A percentile compares a stretch with the other conserved stretches of the same genome.
These are phyloP conservation scores for Actinomucor elegans DNA, from an alignment of 371 early-diverging fungal species.

Conservation along the genomic window DNA sequence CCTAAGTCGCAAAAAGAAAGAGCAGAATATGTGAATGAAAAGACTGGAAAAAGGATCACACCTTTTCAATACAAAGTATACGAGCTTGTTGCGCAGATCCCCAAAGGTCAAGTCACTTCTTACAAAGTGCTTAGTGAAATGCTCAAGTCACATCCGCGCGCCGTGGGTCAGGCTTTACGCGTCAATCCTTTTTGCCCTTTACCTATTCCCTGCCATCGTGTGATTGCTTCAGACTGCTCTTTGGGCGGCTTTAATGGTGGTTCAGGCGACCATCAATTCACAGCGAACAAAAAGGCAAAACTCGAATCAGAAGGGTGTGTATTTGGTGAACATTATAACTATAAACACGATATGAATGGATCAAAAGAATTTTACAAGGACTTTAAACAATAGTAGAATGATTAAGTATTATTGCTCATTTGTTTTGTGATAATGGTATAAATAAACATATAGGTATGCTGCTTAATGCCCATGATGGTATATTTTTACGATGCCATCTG, in stretches of 20 bases:
- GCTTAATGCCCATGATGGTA: constrained; percentile 46
- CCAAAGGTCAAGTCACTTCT: constrained; percentile 70
- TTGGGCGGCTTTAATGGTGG: constrained; percentile 80
- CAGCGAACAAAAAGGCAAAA: constrained; percentile 69
- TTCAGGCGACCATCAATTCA: constrained; percentile 56
- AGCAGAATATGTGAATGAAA: constrained; percentile 44
- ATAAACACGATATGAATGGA: constrained; percentile 45
- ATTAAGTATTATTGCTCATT: too few species aligned
- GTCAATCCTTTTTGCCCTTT: constrained; percentile 77
- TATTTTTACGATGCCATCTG: constrained; percentile 71
- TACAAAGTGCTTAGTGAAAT: constrained; percentile 76
- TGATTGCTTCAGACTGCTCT: constrained; percentile 63
- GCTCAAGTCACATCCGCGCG: constrained; percentile 63
- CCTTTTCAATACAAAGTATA: constrained; percentile 75
- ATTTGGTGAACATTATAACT: constrained; percentile 62
- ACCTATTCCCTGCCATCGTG: constrained; percentile 84
- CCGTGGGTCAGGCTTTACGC: constrained; percentile 77
- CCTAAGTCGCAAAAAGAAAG: constrained; percentile 45
- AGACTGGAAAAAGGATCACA: constrained; percentile 57
- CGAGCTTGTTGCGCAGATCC: constrained; percentile 67
- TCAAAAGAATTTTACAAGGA: constrained; percentile 1
- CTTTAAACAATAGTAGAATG: background rate
- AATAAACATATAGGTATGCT: background rate
- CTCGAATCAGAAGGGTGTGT: constrained; percentile 65
- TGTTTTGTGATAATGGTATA: too few species aligned